Evolutionary conservation across 2,329 filamentous ascomycete genomes (phyloP).

Genomic region (Aureobasidium subglaciale): DNA sequence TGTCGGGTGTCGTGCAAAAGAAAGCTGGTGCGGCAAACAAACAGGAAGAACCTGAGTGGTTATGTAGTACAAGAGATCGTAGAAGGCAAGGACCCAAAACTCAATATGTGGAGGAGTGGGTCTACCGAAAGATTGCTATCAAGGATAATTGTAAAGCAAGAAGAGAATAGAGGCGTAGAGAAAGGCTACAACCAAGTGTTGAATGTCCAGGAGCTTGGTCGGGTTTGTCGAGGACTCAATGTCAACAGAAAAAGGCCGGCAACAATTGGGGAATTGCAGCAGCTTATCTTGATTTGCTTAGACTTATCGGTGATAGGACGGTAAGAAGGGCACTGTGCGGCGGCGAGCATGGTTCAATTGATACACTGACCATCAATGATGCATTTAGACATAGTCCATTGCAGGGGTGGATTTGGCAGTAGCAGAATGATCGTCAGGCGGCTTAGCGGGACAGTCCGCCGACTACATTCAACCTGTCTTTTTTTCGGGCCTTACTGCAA

Average conservation of each 20-base stretch:
- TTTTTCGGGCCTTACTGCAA: slow-evolving; percentile 5
- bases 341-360: slow-evolving; percentile 12
- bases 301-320: slow-evolving; percentile 3
- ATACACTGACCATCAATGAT: slow-evolving; percentile 14
- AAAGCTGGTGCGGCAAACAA: neutral
- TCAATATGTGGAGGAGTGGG: slow-evolving; percentile 12
- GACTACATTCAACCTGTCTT: slow-evolving; percentile 1
- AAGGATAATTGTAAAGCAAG: neutral
- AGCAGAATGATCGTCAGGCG: slow-evolving; percentile 7
- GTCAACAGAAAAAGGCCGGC: slow-evolving; percentile 3
- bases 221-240: slow-evolving; percentile 1
- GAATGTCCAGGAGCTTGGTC: neutral
- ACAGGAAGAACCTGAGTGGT: neutral
- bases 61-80: slow-evolving; percentile 11
- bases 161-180: neutral
- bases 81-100: slow-evolving; percentile 3
- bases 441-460: slow-evolving; percentile 12
- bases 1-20: too few relatives aligned
- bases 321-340: slow-evolving; percentile 6
- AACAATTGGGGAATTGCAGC: neutral
- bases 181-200: neutral
- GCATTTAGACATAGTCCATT: neutral
- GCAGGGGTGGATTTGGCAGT: slow-evolving; percentile 9
- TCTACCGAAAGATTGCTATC: neutral
- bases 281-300: slow-evolving; percentile 4